phyloP scores from a whole-genome alignment of 2,329 filamentous ascomycete species.

The Penicillium paneum region DNA sequence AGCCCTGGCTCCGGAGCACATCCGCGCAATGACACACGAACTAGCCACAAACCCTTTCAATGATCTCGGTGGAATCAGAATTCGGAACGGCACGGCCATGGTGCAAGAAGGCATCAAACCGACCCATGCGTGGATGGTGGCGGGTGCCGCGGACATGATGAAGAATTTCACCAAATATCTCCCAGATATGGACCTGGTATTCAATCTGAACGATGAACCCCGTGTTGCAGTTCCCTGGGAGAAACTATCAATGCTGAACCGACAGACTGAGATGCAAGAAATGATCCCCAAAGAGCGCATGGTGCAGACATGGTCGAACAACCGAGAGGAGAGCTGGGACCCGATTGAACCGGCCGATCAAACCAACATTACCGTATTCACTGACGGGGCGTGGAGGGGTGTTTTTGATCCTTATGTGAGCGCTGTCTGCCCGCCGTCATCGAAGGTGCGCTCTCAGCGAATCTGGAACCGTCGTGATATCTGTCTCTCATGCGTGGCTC shows the following conservation, averaged over 20 bases:
- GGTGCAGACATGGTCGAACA: conserved; percentile 35
- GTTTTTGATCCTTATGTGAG: conserved; percentile 45
- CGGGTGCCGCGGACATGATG: conserved; percentile 54
- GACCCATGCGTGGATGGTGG: conserved; percentile 59
- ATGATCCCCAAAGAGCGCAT: conserved; percentile 21
- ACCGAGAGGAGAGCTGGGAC: conserved; percentile 39
- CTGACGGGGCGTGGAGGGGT: conserved; percentile 40
- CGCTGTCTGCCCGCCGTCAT: conserved; percentile 60
- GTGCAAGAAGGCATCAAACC: conserved; percentile 51
- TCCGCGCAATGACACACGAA: conserved; percentile 53
- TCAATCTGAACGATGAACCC: conserved; percentile 62
- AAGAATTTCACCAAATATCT: conserved; percentile 52
- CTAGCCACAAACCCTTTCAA: conserved; percentile 55
- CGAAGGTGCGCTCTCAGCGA: conserved; percentile 56
- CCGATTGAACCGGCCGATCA: conserved; percentile 36
- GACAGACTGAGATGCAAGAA: conserved; percentile 23
- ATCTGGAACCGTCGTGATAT: conserved; percentile 64
- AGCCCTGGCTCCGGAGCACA: conserved; percentile 48
- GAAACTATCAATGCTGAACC: conserved; percentile 38
- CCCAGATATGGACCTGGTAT: conserved; percentile 62
- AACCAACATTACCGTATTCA: conserved; percentile 37
- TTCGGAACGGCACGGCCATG: conserved; percentile 53
- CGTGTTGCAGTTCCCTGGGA: conserved; percentile 55
- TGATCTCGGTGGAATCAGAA: conserved; percentile 54
- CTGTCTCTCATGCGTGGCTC: conserved; percentile 61